Base-by-base conservation (phyloP, 768 basidiomycete species). In the Tephrocybe sp. region DNA sequence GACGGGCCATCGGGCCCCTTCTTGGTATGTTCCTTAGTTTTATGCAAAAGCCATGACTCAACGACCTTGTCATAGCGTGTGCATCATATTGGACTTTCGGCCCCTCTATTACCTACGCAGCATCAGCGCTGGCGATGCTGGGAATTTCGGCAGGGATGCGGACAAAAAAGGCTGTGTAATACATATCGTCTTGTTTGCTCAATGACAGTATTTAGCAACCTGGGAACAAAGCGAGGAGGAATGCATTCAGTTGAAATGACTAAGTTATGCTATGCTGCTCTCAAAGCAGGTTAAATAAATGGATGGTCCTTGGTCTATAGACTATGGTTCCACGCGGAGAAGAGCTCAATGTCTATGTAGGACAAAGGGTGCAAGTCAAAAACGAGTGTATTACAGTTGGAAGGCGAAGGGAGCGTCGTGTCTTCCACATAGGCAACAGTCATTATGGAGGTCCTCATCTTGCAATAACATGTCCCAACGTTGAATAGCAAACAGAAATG, bases 41-140 rank as follows among this genome's bases (percentile, higher is more conserved):
- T 41, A 37, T 45, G 36, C 41, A 51, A 51, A 60, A 45, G 62
- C 37, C 17, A 38, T 60, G 56, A 64, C 50, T 68, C 9, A 49
- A 58, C 18, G 18, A n/a, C 12, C 38, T 17, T 38, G 33, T 56
- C 33, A 46, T 47, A 93, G 91, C 91, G 4, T 93, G 91, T 65
- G 90, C 81, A 24, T 85, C 83, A 11, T 93, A 93, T 64, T 93
- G 91, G 91, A 89, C 90, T 3, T 85, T 92, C 59, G 90, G 90
- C 3, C 91, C 91, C 37, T 80, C 88, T 7, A 54, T 75, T 40
- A 93, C 90, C n/a, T 93, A 93, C 53, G 72, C 73, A 1, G 65
- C 77, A 11, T 79, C 85, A 36, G 86, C 84, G 0, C 55, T 79
- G 20, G 80, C 84, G 0, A 93, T 90, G 88, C 63, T 80, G 14